Conservation (phyloP, 306 rosid genomes). For the Nissolia schottii region DNA sequence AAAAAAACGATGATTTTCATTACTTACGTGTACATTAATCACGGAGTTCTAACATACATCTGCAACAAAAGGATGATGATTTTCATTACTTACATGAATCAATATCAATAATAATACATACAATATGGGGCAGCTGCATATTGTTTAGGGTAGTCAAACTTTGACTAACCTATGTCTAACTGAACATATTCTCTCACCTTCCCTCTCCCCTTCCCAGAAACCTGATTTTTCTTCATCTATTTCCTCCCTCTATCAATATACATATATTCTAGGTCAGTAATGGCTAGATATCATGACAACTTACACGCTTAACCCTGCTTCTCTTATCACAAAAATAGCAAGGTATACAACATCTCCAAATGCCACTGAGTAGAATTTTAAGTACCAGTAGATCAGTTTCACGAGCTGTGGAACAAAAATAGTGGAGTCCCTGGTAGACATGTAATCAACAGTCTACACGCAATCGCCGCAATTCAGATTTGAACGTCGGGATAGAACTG, state of each 20-base stretch:
- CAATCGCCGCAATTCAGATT: conserved; percentile 73
- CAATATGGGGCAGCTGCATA: conserved; percentile 26
- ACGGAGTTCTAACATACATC: not conserved
- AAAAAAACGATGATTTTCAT: too few species aligned
- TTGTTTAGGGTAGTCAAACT: conserved; percentile 16
- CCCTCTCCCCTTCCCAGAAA: conserved; percentile 18
- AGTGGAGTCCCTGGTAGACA: not conserved
- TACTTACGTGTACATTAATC: too few species aligned
- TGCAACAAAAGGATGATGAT: conserved; percentile 9
- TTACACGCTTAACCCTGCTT: conserved; percentile 35
- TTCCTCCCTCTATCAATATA: conserved; percentile 6
- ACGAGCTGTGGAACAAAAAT: conserved; percentile 17
- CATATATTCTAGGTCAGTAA: conserved; percentile 22
- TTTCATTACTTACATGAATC: conserved; percentile 41
- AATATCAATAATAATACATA: conserved; percentile 46
- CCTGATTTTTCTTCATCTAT: conserved; percentile 19
- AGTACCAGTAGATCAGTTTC: conserved; percentile 19
- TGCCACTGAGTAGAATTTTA: conserved; percentile 1
- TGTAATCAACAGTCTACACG: conserved; percentile 57
- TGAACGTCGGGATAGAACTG: conserved; percentile 63
- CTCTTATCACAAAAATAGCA: conserved; percentile 46
- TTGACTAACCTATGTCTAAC: conserved; percentile 16
- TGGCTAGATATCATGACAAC: conserved; percentile 21
- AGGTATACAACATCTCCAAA: not conserved
- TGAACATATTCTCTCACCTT: not conserved